Evolutionary conservation across 1,284 basidiomycete species (phyloP), one percentile per base, ranked within the genome.

Genomic region (Trichosporon sp.): DNA sequence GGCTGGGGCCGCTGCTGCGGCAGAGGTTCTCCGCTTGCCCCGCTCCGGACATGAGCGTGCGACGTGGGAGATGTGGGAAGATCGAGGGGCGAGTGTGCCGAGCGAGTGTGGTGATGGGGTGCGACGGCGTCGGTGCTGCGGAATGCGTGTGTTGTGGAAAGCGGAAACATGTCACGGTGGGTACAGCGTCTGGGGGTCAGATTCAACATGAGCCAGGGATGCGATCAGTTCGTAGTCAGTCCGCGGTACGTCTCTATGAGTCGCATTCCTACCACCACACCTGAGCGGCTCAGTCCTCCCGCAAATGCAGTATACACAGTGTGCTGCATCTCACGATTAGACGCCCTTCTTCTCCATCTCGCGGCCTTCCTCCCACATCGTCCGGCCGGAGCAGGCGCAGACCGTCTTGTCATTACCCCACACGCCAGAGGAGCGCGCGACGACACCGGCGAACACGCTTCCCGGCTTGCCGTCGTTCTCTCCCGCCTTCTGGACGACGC

Each of bases 401-500:
- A 85, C 83, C 14, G 81, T 84, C 80, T 85, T 84, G 43, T 84
- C 84, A 73, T 85, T 85, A 2, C 84, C 83, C 84, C 84, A 85
- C 4, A 80, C 80, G 2, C 84, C 84, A 1, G 83, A 78, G 67
- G 78, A 80, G 19, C 84, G 76, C 8, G 84, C 84, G 6, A 85
- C 82, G 1, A 85, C 84, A 26, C 84, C 84, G 3, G 84, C 84
- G 66, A 84, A 81, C 32, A 85, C 79, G 12, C 65, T 51, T 10
- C 63, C 70, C 4, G 56, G 46, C 38, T 46, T 40, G 14, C 59
- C 67, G 40, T 64, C 66, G 35, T 56, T n/a, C 26, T 32, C 54
- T 2, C 32, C 14, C 35, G 43, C 38, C 38, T 71, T 64, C 68
- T 84, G 77, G 11, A 85, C 81, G 12, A 85, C 79, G 76, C 83